Conservation (phyloP, 805 yeast genomes). For the Torulaspora delbrueckii region DNA sequence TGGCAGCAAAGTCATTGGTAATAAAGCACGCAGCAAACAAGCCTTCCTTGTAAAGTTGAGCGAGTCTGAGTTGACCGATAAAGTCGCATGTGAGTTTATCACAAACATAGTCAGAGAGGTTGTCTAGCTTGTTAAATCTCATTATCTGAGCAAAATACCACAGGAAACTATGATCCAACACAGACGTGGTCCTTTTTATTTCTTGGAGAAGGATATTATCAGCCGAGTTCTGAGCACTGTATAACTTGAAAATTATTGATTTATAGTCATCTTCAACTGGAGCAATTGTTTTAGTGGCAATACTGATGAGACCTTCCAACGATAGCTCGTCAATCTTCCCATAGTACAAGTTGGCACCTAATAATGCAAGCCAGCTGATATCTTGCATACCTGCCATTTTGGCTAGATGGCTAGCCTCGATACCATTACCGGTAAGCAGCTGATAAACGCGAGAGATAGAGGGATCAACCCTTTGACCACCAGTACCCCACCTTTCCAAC, state of each 20-base stretch:
- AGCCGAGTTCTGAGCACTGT: conserved; percentile 13
- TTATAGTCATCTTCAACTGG: conserved; percentile 8
- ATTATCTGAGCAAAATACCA: conserved; percentile 53
- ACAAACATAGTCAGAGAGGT: conserved; percentile 28
- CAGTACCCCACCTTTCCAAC: conserved; percentile 58
- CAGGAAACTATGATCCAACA: conserved; percentile 38
- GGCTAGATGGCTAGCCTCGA: conserved; percentile 29
- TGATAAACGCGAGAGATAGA: conserved; percentile 56
- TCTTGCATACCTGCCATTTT: conserved; percentile 36
- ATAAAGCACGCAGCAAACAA: conserved; percentile 60
- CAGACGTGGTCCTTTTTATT: conserved; percentile 5
- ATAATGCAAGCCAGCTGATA: conserved; percentile 61
- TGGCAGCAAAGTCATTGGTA: conserved; percentile 42
- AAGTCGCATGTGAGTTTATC: conserved; percentile 41
- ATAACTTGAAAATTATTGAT: conserved; percentile 18
- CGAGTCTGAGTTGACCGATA: conserved; percentile 47
- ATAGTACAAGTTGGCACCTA: conserved; percentile 59
- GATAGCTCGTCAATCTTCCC: conserved; percentile 45
- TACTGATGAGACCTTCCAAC: conserved; percentile 28
- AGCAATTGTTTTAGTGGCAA: conserved; percentile 9
- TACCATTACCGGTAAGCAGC: conserved; percentile 52
- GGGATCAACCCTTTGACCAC: conserved; percentile 42
- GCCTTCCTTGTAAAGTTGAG: conserved; percentile 53
- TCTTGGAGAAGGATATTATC: conserved; percentile 15
- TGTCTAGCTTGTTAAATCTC: conserved; percentile 30